These are phyloP conservation scores for Ensete ventricosum DNA, from an alignment of 176 grass and related monocot species.

Conservation along the genomic window DNA sequence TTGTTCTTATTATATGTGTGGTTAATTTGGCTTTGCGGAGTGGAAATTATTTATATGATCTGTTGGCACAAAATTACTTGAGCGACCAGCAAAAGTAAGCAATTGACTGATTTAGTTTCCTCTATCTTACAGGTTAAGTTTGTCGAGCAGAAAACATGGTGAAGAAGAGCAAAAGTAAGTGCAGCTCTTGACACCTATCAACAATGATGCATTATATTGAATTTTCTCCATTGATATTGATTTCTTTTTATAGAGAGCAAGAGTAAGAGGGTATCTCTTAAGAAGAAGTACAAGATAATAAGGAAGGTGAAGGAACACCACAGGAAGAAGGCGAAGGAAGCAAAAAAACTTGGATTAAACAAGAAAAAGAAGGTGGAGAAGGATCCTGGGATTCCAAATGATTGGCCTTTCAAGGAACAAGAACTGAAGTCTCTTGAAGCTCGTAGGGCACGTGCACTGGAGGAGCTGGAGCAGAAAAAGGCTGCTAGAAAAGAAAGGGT, in stretches of 20 bases:
- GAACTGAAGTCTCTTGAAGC: slow-evolving; percentile 82
- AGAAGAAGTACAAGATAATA: slow-evolving; percentile 85
- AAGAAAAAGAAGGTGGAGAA: slow-evolving; percentile 71
- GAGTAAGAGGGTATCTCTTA: slow-evolving; percentile 73
- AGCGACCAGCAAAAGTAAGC: neutral
- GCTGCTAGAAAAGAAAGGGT: slow-evolving; percentile 87
- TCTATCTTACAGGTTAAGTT: neutral
- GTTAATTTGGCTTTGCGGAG: no score
- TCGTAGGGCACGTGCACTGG: slow-evolving; percentile 44
- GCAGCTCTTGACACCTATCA: neutral
- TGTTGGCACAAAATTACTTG: neutral
- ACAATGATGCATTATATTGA: neutral
- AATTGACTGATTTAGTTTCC: neutral
- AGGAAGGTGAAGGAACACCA: slow-evolving; percentile 94
- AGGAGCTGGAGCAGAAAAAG: slow-evolving; percentile 83
- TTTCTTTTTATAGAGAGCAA: slow-evolving; percentile 50
- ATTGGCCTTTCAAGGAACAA: slow-evolving; percentile 95
- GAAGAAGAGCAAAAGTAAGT: slow-evolving; percentile 88
- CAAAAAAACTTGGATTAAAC: slow-evolving; percentile 34
- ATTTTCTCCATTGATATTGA: neutral
- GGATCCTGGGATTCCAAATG: slow-evolving; percentile 90
- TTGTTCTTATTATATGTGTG: no score
- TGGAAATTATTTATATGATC: neutral
- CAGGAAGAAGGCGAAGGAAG: slow-evolving; percentile 83
- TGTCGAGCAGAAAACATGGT: slow-evolving; percentile 45